phyloP scores from a whole-genome alignment of 2,329 filamentous ascomycete genomes.

The Aureobasidium sp. region DNA sequence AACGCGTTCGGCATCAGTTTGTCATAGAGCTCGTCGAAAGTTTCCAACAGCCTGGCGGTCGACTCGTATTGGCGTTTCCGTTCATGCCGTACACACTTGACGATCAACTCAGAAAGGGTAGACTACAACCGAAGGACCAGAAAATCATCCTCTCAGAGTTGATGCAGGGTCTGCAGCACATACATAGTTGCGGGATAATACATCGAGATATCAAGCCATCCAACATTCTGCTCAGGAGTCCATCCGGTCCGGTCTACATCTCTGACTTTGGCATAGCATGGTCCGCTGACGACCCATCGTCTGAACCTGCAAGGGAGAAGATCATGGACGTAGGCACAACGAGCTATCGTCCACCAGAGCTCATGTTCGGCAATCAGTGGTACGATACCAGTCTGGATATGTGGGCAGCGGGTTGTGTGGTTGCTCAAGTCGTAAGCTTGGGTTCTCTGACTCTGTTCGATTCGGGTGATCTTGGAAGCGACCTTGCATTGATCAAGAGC shows the following conservation, averaged over 20 bases:
- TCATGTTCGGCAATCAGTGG: constrained; percentile 70
- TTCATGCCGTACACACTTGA: constrained; percentile 69
- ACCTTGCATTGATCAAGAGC: constrained; percentile 80
- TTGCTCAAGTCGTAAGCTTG: constrained; percentile 61
- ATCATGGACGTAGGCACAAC: constrained; percentile 92
- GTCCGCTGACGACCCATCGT: constrained; percentile 48
- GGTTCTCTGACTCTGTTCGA: constrained; percentile 63
- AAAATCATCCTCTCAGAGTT: constrained; percentile 53
- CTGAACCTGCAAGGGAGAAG: constrained; percentile 60
- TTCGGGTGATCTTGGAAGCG: constrained; percentile 82
- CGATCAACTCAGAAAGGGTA: constrained; percentile 49
- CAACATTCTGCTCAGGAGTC: constrained; percentile 49
- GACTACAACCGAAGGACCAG: constrained; percentile 20
- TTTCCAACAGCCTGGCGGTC: constrained; percentile 60
- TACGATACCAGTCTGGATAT: constrained; percentile 73
- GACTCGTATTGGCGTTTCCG: constrained; percentile 74
- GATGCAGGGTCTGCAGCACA: constrained; percentile 59
- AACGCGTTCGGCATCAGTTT: constrained; percentile 45
- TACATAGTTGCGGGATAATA: constrained; percentile 70
- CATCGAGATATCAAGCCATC: constrained; percentile 93
- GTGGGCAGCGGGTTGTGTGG: constrained; percentile 79
- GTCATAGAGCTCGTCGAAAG: constrained; percentile 63
- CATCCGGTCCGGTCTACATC: constrained; percentile 63
- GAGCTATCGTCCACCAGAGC: constrained; percentile 80
- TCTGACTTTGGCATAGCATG: constrained; percentile 66